phyloP scores from a whole-genome alignment of 257 asterid species.

The Solanum bukasovii region DNA sequence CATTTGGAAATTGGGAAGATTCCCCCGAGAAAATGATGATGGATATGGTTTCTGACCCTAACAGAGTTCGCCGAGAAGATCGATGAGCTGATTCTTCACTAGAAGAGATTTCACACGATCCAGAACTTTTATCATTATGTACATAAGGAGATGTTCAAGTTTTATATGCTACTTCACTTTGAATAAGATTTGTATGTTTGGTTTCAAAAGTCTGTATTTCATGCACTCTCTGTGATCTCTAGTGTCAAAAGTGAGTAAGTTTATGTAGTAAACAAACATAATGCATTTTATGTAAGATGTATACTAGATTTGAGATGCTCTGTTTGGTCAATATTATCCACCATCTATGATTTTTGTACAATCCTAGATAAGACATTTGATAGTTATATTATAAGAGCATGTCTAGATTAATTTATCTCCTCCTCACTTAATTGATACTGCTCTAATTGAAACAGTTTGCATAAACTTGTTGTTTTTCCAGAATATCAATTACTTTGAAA shows the following conservation, averaged over 20 bases:
- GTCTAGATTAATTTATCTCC: not conserved
- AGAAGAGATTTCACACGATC: not conserved
- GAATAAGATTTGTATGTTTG: not conserved
- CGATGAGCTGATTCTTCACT: constrained; percentile 14
- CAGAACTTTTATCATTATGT: not conserved
- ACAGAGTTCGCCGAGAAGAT: constrained; percentile 47
- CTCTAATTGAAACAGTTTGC: not conserved
- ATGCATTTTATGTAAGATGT: not conserved
- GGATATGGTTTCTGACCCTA: constrained; percentile 81
- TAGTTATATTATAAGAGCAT: not conserved
- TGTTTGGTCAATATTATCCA: not conserved
- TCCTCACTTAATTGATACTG: not conserved
- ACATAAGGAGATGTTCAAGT: not conserved
- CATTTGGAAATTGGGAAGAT: constrained; percentile 88
- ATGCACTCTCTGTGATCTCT: not conserved
- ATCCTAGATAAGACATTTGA: not conserved
- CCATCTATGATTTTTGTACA: not conserved
- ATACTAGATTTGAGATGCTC: not conserved
- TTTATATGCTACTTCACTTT: not conserved
- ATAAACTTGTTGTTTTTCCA: not conserved
- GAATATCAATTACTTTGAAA: not conserved
- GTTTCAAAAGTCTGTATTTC: not conserved
- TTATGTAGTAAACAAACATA: not conserved
- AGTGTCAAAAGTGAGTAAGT: not conserved
- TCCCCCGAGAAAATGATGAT: constrained; percentile 98